These are phyloP conservation scores for Penicillium crustosum DNA, from an alignment of 2,329 filamentous ascomycete genomes.

Conservation along the genomic window DNA sequence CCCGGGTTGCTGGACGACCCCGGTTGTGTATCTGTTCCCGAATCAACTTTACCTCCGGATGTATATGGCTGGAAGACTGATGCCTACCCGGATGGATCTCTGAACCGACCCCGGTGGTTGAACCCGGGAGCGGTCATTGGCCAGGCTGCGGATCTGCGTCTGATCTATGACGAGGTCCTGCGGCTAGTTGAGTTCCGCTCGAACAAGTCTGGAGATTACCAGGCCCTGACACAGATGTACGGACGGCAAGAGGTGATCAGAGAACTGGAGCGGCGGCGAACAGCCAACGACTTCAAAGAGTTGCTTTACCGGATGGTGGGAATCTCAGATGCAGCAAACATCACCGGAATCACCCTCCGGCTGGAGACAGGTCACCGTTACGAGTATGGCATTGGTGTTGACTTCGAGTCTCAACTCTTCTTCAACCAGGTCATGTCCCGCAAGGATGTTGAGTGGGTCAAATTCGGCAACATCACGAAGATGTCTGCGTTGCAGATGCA, in stretches of 20 bases:
- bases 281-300: conserved; percentile 36
- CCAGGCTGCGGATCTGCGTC: conserved; percentile 49
- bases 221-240: conserved; percentile 54
- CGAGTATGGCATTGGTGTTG: conserved; percentile 54
- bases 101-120: conserved; percentile 51
- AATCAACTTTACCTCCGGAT: conserved; percentile 52
- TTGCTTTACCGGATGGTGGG: conserved; percentile 41
- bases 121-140: conserved; percentile 54
- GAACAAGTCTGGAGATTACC: conserved; percentile 43
- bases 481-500: conserved; percentile 38
- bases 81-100: conserved; percentile 34
- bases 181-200: conserved; percentile 37
- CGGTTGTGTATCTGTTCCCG: conserved; percentile 55
- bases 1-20: conserved; percentile 44
- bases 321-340: conserved; percentile 39
- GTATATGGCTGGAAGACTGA: conserved; percentile 50
- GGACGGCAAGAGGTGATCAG: conserved; percentile 55
- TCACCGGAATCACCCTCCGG: conserved; percentile 36
- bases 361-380: conserved; percentile 42
- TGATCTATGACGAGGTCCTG: conserved; percentile 48
- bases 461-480: conserved; percentile 39
- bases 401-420: conserved; percentile 54
- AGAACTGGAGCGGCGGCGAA: conserved; percentile 41
- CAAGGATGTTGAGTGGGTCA: conserved; percentile 44
- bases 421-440: conserved; percentile 45